Base-by-base conservation (phyloP, 2,329 filamentous ascomycete genomes). In the Xylaria digitata region DNA sequence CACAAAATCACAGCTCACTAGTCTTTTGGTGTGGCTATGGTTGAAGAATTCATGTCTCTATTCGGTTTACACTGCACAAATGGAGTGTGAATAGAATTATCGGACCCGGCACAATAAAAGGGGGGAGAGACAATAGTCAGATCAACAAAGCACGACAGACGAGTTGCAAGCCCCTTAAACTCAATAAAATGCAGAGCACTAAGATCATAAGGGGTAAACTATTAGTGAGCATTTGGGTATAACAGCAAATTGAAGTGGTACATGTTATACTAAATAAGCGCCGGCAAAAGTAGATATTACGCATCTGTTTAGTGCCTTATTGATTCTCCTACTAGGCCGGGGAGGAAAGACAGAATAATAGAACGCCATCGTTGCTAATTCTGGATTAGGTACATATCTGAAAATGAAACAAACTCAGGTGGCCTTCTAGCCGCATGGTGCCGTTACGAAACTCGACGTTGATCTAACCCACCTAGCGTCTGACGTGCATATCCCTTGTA, bases 321-420 rank as follows among this genome's bases (percentile, higher is more conserved):
- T 26, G 3, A 26, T 26, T 3, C 26, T 3, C 26, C 26, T 26
- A 26, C 26, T 26, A 23, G 45, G 23, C 8, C 3, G 11, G 1
- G 45, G 19, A 23, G n/a, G 21, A 21, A 13, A 26, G 11, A 13
- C 23, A 23, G 5, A 45, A 61, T 43, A 55, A 43, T 45, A 53
- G 21, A 42, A 42, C 49, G 15, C 30, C 32, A 40, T 30, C 5
- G 15, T 49, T 42, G 15, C 42, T 55, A 30, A 48, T 40, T 37
- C 30, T 55, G 55, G 50, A 49, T 9, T 61, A 46, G 26, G 49
- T 13, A n/a, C 8, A 37, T 48, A 48, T 54, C 11, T 54, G 6
- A 19, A 46, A 61, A 45, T 43, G 19, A 53, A 46, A 52, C 34
- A 40, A 45, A 53, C 23, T 13, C 5, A 34, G 21, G 34, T 37